phyloP scores from a whole-genome alignment of 2,329 filamentous ascomycete genomes.

The Hypoxylon sp. region DNA sequence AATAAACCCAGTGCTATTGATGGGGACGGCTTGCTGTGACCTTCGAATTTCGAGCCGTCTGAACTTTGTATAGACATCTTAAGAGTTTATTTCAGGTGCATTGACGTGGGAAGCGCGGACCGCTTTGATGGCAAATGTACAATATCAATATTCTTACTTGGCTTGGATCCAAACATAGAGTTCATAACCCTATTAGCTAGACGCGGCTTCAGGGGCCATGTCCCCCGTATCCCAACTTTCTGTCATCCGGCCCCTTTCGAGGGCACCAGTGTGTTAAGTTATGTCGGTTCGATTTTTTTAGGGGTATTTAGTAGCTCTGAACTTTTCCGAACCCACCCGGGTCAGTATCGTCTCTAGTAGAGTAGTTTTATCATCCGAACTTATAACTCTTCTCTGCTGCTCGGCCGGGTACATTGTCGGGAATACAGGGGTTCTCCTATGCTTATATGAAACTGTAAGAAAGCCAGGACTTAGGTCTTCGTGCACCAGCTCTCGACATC shows the following conservation, averaged over 20 bases:
- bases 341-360: background rate
- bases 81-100: background rate
- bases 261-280: background rate
- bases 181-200: background rate
- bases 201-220: background rate
- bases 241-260: background rate
- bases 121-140: background rate
- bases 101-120: background rate
- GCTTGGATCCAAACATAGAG: background rate
- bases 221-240: background rate
- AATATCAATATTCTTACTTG: background rate
- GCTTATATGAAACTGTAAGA: background rate
- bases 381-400: background rate
- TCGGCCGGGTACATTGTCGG: background rate
- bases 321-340: background rate
- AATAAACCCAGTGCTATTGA: background rate
- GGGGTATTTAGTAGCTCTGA: background rate
- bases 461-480: background rate
- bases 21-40: background rate
- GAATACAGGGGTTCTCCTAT: background rate
- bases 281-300: background rate
- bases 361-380: background rate
- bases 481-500: background rate
- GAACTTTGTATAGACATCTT: constrained; percentile 7
- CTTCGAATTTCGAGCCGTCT: background rate